These are phyloP conservation scores for Diaporthe australafricana DNA, from an alignment of 2,329 filamentous ascomycete genomes.

Conservation along the genomic window DNA sequence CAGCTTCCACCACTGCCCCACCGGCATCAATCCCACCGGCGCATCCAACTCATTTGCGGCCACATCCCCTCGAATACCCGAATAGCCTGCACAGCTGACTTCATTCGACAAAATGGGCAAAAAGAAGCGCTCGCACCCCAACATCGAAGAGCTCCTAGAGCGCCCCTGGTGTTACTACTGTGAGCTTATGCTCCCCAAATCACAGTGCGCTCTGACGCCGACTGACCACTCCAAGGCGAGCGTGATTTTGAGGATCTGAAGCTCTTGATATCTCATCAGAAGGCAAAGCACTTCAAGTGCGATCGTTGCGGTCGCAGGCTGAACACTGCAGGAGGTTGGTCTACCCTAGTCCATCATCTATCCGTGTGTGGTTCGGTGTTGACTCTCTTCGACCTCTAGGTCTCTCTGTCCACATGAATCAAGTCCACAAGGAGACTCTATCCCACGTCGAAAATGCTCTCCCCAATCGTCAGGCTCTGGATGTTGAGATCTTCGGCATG, in stretches of 20 bases:
- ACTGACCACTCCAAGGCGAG: slow-evolving; percentile 67
- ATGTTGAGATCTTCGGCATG: slow-evolving; percentile 98
- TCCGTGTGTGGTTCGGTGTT: slow-evolving; percentile 9
- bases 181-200: slow-evolving; percentile 47
- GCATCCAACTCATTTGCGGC: not conserved
- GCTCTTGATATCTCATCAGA: slow-evolving; percentile 96
- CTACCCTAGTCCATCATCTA: not conserved
- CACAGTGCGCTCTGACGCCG: slow-evolving; percentile 34
- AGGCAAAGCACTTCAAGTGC: slow-evolving; percentile 99
- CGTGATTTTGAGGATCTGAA: slow-evolving; percentile 98
- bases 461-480: slow-evolving; percentile 84
- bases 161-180: slow-evolving; percentile 99
- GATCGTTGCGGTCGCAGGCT: slow-evolving; percentile 87
- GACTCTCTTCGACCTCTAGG: slow-evolving; percentile 62
- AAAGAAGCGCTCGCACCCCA: slow-evolving; percentile 88
- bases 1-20: slow-evolving; percentile 2
- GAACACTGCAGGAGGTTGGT: slow-evolving; percentile 92
- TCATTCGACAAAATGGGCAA: slow-evolving; percentile 76
- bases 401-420: slow-evolving; percentile 96
- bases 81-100: not conserved
- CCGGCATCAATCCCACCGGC: not conserved
- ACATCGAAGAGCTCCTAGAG: slow-evolving; percentile 87
- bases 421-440: slow-evolving; percentile 96
- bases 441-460: slow-evolving; percentile 92
- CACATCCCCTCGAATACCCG: no score